Evolutionary conservation across 768 basidiomycete species (phyloP), one percentile per base, ranked within the genome.

Genomic region (Candolleomyces efflorescens): DNA sequence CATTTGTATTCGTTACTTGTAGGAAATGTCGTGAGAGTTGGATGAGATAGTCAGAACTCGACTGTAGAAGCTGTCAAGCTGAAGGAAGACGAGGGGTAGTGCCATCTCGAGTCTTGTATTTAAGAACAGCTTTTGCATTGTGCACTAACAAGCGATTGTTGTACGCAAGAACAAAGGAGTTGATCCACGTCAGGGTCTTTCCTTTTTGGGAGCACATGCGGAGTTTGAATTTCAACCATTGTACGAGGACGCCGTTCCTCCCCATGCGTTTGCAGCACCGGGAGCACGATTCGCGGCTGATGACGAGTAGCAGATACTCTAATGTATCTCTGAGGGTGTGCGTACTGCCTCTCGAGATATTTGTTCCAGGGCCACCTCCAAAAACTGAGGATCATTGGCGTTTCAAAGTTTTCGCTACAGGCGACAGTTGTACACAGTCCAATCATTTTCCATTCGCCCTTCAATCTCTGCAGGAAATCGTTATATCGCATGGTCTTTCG

Each of bases 191-290:
- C 4, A 17, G 3, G 6, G 3, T 20, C 27, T 9, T 11, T 17
- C 24, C 57, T 17, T n/a, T 37, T 53, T 11, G 50, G 39, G 27
- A 4, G 18, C 4, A 23, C 57, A 38, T 18, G 32, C 57, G 57
- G 57, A 58, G 57, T 58, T 58, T 58, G 51, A 58, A 58, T 20
- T 53, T 43, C 18, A 5, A 13, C 41, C 55, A 48, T 56, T 56
- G 55, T 56, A 17, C 41, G 17, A 43, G 18, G 52, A 22, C 41
- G 6, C 18, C 41, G 10, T 32, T n/a, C 32, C 32, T 11, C 7
- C 32, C 32, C 32, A 32, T 32, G 32, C 32, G 5, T 32, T 32
- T 32, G 32, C 32, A 32, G 32, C 11, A 32, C 32, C 32, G 32
- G 32, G 32, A 2, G 7, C 32, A 32, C 32, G 32, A 7, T 32